A percentile compares a stretch with the other conserved stretches of the same genome.
phyloP scores from a whole-genome alignment of 306 rosid genomes.

The Prunus davidiana region DNA sequence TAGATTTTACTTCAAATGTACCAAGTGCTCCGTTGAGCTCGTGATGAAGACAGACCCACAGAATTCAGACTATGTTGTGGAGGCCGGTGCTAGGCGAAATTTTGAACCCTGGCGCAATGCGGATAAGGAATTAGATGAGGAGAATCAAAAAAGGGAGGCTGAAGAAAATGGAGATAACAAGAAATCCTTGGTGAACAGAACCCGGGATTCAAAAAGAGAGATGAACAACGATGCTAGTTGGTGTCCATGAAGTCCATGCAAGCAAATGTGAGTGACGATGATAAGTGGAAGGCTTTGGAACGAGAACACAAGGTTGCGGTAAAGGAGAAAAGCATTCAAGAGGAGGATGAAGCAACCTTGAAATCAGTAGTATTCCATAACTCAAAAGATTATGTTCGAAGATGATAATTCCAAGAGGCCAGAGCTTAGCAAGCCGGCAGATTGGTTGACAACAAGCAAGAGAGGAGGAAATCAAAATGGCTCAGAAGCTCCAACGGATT shows the following conservation, averaged over 20 bases:
- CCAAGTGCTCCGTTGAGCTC: conserved; percentile 59
- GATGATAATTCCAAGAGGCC: conserved; percentile 46
- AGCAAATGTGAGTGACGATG: conserved; percentile 78
- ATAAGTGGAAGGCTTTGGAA: conserved; percentile 83
- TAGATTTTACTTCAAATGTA: conserved; percentile 58
- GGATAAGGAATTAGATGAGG: conserved; percentile 50
- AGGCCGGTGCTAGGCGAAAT: no score
- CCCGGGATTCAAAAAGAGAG: conserved; percentile 76
- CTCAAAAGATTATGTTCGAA: conserved; percentile 42
- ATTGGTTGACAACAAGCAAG: conserved; percentile 32
- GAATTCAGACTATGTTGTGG: conserved; percentile 18
- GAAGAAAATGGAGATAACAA: conserved; percentile 88
- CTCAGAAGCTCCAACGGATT: conserved; percentile 8
- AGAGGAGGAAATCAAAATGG: conserved; percentile 51
- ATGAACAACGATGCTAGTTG: conserved; percentile 84
- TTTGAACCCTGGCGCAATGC: conserved; percentile 80
- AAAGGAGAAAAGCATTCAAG: conserved; percentile 76
- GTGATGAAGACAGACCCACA: conserved; percentile 60
- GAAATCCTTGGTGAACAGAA: conserved; percentile 83
- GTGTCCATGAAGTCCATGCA: conserved; percentile 97
- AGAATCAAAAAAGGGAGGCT: conserved; percentile 57
- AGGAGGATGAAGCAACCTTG: conserved; percentile 81
- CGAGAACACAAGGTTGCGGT: conserved; percentile 27
- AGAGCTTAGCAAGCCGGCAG: conserved; percentile 45
- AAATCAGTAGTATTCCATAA: conserved; percentile 57